Conservation (phyloP, 129 eudicot species). For the Calendula officinalis region DNA sequence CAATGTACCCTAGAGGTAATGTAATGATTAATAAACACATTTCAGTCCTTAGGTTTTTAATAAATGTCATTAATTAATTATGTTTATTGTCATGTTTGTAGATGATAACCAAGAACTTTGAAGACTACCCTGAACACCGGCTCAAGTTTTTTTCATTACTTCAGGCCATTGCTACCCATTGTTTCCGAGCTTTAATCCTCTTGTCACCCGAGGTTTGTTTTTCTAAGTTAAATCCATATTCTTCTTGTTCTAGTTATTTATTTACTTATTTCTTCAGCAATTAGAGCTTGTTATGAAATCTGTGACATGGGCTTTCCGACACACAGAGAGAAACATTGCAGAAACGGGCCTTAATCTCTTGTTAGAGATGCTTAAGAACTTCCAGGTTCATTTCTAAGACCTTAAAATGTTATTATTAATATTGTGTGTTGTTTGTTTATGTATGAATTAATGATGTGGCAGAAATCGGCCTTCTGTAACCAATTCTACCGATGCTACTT, state of each 20-base stretch:
- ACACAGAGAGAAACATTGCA: conserved; percentile 95
- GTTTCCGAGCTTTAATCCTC: conserved; percentile 87
- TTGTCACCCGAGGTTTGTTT: conserved; percentile 79
- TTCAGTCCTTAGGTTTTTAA: background rate
- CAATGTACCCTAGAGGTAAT: conserved; percentile 99
- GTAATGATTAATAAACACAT: too few species aligned
- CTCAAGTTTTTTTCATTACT: conserved; percentile 93
- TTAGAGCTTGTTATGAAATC: conserved; percentile 98
- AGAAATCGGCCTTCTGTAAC: conserved; percentile 86
- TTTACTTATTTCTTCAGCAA: conserved; percentile 48
- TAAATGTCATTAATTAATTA: too few species aligned
- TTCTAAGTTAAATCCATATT: background rate
- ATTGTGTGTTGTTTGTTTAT: background rate
- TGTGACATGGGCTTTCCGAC: conserved; percentile 97
- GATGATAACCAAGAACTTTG: conserved; percentile 99
- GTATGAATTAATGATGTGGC: conserved; percentile 22
- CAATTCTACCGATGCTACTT: conserved; percentile 87
- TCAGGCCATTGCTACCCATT: conserved; percentile 87
- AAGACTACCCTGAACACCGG: conserved; percentile 99
- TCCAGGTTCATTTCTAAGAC: conserved; percentile 54
- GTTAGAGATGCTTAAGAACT: conserved; percentile 93
- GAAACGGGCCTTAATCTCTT: conserved; percentile 91
- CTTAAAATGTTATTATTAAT: background rate
- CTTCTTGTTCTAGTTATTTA: background rate
- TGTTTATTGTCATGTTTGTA: conserved; percentile 26